Evolutionary conservation across 2,329 filamentous ascomycete genomes (phyloP).

Genomic region (Ilyonectria destructans): DNA sequence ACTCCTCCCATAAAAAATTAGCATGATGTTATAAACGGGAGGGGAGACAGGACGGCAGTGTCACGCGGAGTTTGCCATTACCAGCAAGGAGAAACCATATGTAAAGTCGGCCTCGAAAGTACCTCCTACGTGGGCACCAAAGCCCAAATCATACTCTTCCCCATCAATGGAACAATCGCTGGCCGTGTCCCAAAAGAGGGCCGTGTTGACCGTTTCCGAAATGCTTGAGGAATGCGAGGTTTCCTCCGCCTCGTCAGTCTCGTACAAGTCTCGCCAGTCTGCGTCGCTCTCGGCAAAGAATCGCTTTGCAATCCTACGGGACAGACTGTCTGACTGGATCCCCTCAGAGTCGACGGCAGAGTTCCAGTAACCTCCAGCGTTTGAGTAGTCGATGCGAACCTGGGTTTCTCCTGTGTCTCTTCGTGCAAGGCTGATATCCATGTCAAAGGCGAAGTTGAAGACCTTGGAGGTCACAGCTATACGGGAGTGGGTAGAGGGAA

Average conservation of each 20-base stretch:
- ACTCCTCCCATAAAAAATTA: too few species aligned
- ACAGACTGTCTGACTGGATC: slow-evolving; percentile 1
- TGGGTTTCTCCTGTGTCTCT: background rate
- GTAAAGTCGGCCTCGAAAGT: slow-evolving; percentile 4
- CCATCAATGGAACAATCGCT: slow-evolving; percentile 19
- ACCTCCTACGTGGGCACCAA: slow-evolving; percentile 14
- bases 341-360: slow-evolving; percentile 5
- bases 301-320: background rate
- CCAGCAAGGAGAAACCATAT: slow-evolving; percentile 16
- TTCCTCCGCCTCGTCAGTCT: background rate
- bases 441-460: slow-evolving; percentile 29
- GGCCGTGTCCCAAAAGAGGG: slow-evolving; percentile 16
- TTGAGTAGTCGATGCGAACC: slow-evolving; percentile 5
- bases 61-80: too few species aligned
- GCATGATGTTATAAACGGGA: too few species aligned
- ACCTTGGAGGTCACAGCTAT: slow-evolving; percentile 28
- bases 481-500: too few species aligned
- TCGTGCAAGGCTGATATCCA: background rate
- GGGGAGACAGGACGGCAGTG: too few species aligned
- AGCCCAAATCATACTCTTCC: slow-evolving; percentile 16
- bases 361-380: slow-evolving; percentile 1
- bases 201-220: slow-evolving; percentile 5
- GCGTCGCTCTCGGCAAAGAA: background rate
- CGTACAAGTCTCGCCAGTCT: slow-evolving; percentile 4
- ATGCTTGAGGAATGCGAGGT: background rate